A percentile compares a stretch with the other conserved stretches of the same genome.
These are phyloP conservation scores for Cytospora leucostoma DNA, from an alignment of 2,329 filamentous ascomycete genomes.

Conservation along the genomic window DNA sequence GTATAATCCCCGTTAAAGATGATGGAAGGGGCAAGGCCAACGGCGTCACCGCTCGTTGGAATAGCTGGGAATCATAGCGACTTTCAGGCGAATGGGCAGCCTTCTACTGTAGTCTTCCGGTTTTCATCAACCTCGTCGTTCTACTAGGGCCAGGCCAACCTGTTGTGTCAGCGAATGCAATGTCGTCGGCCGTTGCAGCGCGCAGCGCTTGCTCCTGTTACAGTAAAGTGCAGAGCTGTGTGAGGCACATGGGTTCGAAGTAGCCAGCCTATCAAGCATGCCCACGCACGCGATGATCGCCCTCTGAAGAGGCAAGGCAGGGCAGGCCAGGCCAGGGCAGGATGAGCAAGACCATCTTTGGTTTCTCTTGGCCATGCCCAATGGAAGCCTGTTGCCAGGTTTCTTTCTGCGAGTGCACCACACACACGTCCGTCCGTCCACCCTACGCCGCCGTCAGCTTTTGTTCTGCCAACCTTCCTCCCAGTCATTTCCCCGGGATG, in stretches of 20 bases:
- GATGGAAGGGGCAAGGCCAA: constrained; percentile 3
- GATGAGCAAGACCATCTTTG: constrained; percentile 11
- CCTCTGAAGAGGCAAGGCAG: background rate
- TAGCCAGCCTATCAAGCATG: constrained; percentile 25
- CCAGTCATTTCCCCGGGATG: too few relatives aligned
- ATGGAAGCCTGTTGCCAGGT: too few relatives aligned
- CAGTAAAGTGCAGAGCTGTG: constrained; percentile 4
- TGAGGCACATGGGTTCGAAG: constrained; percentile 10
- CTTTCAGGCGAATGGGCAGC: background rate
- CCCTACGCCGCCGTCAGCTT: too few relatives aligned
- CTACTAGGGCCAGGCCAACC: constrained; percentile 13
- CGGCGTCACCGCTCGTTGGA: constrained; percentile 19
- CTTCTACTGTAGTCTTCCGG: background rate
- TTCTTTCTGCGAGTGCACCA: too few relatives aligned
- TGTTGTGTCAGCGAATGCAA: constrained; percentile 16
- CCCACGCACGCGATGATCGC: constrained; percentile 26
- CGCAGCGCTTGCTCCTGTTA: constrained; percentile 20
- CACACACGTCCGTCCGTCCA: too few relatives aligned
- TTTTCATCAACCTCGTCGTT: background rate
- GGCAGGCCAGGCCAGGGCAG: background rate
- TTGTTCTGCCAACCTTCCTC: too few relatives aligned
- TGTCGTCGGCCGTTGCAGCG: constrained; percentile 24
- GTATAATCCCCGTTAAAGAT: background rate
- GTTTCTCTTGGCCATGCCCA: background rate
- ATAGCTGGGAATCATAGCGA: constrained; percentile 1